Base-by-base conservation (phyloP, 192 early-diverging fungal species). In the Thamnidium elegans region DNA sequence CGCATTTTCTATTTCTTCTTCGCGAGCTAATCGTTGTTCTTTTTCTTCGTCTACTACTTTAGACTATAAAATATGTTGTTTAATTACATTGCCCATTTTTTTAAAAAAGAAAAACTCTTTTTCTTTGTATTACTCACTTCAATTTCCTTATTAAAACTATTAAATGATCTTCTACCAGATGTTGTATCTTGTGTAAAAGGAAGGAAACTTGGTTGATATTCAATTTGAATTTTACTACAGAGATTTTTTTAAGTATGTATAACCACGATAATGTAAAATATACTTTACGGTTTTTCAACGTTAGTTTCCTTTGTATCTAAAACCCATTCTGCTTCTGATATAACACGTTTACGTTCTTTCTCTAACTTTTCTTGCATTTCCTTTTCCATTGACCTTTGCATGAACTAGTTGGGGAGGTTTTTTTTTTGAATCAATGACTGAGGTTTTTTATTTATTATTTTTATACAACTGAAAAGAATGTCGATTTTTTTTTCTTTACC, bases 251-350 rank as follows among this genome's bases (percentile, higher is more conserved):
- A 21, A 6, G 10, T 51, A 30, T 50, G 20, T 7, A 17, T 13
- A 19, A 32, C 13, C 6, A 23, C 13, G 17, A 44, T 30, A 17
- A 14, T 20, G 14, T 30, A 59, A 8, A 20, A 42, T 36, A 30
- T 31, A 26, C 50, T 26, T 32, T 64, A 64, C 63, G 63, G 63
- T 44, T 64, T 64, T 23, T 44, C 34, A 21, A 52, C 10, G 19
- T 53, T 46, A 0, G 13, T n/a, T 54, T 36, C 15, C 11, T 64
- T 51, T 26, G 32, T 52, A 45, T 64, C 51, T 13, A 64, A 23
- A 13, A 51, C 39, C 63, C 63, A 64, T 44, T 64, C 63, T 54
- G 63, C 63, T 30, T 64, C 63, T 43, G 63, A 54, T 43, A 64
- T 64, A 21, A 64, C 42, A 7, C 63, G 36, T 26, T 64, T 64